These are phyloP conservation scores for Rhytidiadelphus loreus DNA, from an alignment of 225 moss, liverwort and hornwort genomes.

Conservation along the genomic window DNA sequence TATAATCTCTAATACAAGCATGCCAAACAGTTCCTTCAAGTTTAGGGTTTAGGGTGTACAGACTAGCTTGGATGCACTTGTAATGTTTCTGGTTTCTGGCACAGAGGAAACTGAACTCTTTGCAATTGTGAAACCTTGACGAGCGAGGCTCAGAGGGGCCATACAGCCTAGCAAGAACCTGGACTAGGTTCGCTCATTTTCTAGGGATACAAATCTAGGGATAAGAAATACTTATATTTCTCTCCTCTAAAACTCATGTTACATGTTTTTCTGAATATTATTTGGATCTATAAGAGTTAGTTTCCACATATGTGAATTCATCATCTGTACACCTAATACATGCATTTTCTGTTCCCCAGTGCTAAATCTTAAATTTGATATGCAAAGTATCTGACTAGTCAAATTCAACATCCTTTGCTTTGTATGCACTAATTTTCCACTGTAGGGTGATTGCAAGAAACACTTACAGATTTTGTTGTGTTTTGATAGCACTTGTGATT, in stretches of 20 bases:
- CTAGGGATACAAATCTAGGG: neutral
- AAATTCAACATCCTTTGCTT: neutral
- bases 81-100: neutral
- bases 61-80: neutral
- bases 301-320: neutral
- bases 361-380: neutral
- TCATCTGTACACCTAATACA: neutral
- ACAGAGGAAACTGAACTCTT: neutral
- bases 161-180: neutral
- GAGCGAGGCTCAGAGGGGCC: neutral
- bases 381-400: neutral
- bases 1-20: neutral
- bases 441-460: no score
- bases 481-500: no score
- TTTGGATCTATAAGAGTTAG: neutral
- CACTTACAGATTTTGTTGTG: no score
- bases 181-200: neutral
- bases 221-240: neutral
- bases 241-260: neutral
- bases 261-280: neutral
- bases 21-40: neutral
- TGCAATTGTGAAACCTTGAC: neutral
- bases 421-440: no score
- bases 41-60: neutral
- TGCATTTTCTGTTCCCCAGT: neutral